Evolutionary conservation across 768 basidiomycete species (phyloP).

Genomic region (Coprinellus micaceus): DNA sequence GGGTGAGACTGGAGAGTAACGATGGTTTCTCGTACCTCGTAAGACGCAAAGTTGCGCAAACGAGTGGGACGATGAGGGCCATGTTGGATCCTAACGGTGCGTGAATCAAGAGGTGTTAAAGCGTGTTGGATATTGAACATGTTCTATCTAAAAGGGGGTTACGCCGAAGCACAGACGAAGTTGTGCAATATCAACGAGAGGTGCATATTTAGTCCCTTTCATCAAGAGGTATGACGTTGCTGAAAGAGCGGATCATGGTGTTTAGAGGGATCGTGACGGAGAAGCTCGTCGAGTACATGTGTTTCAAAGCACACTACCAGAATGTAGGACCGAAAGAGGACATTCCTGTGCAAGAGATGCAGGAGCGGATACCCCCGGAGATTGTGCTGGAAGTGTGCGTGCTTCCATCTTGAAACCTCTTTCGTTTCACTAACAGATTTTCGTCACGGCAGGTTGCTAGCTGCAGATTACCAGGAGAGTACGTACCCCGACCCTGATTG

Average conservation of each 20-base stretch:
- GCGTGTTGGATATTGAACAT: background rate
- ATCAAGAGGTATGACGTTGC: background rate
- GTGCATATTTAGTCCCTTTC: slow-evolving; percentile 21
- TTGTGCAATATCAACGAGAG: slow-evolving; percentile 69
- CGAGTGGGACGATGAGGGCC: slow-evolving; percentile 77
- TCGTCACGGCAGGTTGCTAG: slow-evolving; percentile 53
- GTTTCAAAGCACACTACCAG: slow-evolving; percentile 78
- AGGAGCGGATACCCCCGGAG: slow-evolving; percentile 82
- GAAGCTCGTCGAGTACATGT: slow-evolving; percentile 87
- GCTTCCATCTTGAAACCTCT: background rate
- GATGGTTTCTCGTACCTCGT: slow-evolving; percentile 85
- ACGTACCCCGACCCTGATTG: slow-evolving; percentile 15
- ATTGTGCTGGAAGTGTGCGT: slow-evolving; percentile 87
- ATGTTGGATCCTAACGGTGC: slow-evolving; percentile 74
- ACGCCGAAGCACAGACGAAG: slow-evolving; percentile 69
- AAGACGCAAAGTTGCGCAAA: slow-evolving; percentile 66
- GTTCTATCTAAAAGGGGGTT: slow-evolving; percentile 48
- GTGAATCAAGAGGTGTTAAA: slow-evolving; percentile 15
- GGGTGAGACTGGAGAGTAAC: slow-evolving; percentile 72
- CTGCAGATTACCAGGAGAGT: slow-evolving; percentile 69
- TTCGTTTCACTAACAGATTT: too few relatives aligned
- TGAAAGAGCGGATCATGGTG: background rate
- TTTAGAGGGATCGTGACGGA: slow-evolving; percentile 69
- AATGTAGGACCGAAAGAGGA: slow-evolving; percentile 71
- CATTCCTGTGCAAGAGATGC: slow-evolving; percentile 69